phyloP scores from a whole-genome alignment of 495 filamentous ascomycete species.

The Podospora comata region DNA sequence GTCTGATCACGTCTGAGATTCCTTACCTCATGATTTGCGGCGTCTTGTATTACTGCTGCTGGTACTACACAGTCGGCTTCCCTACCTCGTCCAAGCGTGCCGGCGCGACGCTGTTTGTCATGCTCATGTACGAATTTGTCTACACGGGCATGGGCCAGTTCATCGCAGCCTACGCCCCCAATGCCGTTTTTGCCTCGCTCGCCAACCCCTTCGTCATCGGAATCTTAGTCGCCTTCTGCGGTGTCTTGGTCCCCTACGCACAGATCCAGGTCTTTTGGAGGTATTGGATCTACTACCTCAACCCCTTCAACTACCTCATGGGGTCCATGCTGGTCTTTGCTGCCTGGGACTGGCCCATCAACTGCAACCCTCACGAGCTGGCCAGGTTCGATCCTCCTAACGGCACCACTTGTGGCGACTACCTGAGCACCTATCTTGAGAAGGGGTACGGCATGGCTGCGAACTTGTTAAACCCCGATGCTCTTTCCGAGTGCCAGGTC shows the following conservation, averaged over 20 bases:
- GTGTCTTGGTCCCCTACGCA: conserved; percentile 52
- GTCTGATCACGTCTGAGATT: conserved; percentile 56
- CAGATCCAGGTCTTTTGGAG: conserved; percentile 50
- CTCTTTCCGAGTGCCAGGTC: conserved; percentile 52
- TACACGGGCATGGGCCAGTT: conserved; percentile 51
- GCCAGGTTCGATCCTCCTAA: conserved; percentile 27
- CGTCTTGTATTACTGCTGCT: conserved; percentile 57
- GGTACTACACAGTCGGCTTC: conserved; percentile 58
- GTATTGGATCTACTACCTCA: conserved; percentile 50
- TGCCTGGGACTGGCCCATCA: conserved; percentile 24
- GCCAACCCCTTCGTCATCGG: conserved; percentile 52
- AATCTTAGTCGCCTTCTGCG: conserved; percentile 51
- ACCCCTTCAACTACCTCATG: conserved; percentile 56
- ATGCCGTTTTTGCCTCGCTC: conserved; percentile 52
- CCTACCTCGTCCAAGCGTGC: conserved; percentile 42
- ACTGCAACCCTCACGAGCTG: conserved; percentile 22
- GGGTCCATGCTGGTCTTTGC: conserved; percentile 36
- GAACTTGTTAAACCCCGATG: conserved; percentile 42
- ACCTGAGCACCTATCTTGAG: conserved; percentile 29
- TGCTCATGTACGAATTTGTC: conserved; percentile 48
- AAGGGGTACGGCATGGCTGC: conserved; percentile 26
- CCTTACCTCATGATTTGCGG: conserved; percentile 56
- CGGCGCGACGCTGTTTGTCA: conserved; percentile 41
- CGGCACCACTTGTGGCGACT: conserved; percentile 27
- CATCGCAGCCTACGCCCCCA: conserved; percentile 47